phyloP scores from a whole-genome alignment of 352 stramenopile genomes.

The Labyrinthula sp. region DNA sequence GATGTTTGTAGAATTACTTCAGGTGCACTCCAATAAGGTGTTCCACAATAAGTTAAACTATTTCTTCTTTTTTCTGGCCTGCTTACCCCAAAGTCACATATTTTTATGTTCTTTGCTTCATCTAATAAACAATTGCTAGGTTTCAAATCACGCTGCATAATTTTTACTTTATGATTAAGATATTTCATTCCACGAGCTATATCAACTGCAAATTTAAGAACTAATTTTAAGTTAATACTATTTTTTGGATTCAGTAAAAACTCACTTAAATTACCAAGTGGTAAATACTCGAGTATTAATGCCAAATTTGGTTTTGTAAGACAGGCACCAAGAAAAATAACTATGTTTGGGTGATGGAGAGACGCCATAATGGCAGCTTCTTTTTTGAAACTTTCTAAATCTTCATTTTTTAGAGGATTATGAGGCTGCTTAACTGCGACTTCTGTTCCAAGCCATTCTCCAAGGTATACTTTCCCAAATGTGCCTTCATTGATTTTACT shows the following conservation, averaged over 20 bases:
- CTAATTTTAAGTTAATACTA: slow-evolving; percentile 2
- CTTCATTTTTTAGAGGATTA: background rate
- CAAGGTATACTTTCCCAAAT: slow-evolving; percentile 6
- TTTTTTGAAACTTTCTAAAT: slow-evolving; percentile 30
- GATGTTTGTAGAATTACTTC: slow-evolving; percentile 57
- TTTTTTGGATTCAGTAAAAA: slow-evolving; percentile 47
- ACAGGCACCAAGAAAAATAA: slow-evolving; percentile 62
- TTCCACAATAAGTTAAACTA: slow-evolving; percentile 43
- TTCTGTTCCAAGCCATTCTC: slow-evolving; percentile 11
- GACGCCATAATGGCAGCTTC: slow-evolving; percentile 37
- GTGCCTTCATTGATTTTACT: slow-evolving; percentile 2
- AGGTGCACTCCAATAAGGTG: slow-evolving; percentile 60
- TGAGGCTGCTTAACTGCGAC: slow-evolving; percentile 23
- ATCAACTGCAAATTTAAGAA: slow-evolving; percentile 52
- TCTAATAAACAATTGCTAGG: slow-evolving; percentile 65
- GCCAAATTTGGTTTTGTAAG: slow-evolving; percentile 73
- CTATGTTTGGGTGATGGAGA: slow-evolving; percentile 34
- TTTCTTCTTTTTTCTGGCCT: slow-evolving; percentile 54
- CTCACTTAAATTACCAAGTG: slow-evolving; percentile 81
- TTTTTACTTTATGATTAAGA: slow-evolving; percentile 54
- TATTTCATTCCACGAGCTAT: slow-evolving; percentile 64
- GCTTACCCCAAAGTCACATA: slow-evolving; percentile 68
- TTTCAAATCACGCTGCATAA: slow-evolving; percentile 64
- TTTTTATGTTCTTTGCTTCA: slow-evolving; percentile 59
- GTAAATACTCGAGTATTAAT: slow-evolving; percentile 83